Base-by-base conservation (phyloP, 768 basidiomycete species). In the Tulasnella sp. region DNA sequence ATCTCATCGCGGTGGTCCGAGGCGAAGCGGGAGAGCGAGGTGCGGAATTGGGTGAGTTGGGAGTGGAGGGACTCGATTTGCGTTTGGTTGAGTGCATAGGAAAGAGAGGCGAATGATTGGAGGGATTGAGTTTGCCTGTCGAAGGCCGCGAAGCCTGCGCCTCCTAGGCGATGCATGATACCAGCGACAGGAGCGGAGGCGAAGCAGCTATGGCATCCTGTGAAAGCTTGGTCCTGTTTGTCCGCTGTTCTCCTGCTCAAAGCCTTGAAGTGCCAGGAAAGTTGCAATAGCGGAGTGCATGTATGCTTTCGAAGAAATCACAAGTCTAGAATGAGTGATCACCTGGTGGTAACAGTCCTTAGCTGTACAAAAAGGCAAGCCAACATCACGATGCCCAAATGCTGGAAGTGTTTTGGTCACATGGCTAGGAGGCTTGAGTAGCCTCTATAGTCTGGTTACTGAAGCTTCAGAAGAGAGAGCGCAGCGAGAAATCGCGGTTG, bases 111-210 rank as follows among this genome's bases (percentile, higher is more conserved):
- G 79, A 91, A 99, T 12, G 90, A 92, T 11, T 87, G 86, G 39
- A 90, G 84, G 9, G 91, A 89, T 76, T 90, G 87, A 72, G 90
- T 88, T 77, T 95, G 91, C n/a, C 92, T 84, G 72, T 94, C 91
- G 72, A 98, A 90, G 11, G 92, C 95, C 2, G 93, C 92, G 19
- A 96, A 83, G 0, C 95, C 95, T 64, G 89, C 92, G 29, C 94
- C 93, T 72, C 92, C 87, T 1, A 86, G 83, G 74, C 91, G 83
- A 79, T 89, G 87, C 90, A 91, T 91, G 16, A 3, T 42, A 5
- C 22, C 22, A 17, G 19, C n/a, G n/a, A n/a, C n/a, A 12, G 47
- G 32, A 37, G 17, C 4, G 14, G 19, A n/a, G 67, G 63, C n/a
- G 63, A 19, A 8, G 63, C 19, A 29, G 26, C 26, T 9, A 19